Evolutionary conservation across 108 stramenopile genomes (phyloP).

Genomic region (Nitzschia sp.): DNA sequence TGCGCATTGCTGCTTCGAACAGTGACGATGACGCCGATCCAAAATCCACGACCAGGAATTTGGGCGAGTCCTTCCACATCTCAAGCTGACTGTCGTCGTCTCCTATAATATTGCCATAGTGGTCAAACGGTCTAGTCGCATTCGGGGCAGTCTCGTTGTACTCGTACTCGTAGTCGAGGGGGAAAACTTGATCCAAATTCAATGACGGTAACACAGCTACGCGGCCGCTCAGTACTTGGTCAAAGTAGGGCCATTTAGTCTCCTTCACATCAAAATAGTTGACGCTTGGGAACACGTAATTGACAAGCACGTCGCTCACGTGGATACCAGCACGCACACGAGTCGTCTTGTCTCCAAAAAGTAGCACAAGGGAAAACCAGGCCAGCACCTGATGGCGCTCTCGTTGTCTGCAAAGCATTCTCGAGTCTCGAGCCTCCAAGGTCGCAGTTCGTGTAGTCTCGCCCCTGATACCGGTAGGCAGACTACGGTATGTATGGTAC

Average conservation of each 20-base stretch:
- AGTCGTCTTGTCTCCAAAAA: not conserved
- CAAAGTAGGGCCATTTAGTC: slow-evolving; percentile 7
- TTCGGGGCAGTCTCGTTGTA: not conserved
- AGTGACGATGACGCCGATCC: not conserved
- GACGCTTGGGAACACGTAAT: slow-evolving; percentile 10
- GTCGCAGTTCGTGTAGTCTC: no score
- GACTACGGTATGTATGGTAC: no score
- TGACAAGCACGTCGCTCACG: not conserved
- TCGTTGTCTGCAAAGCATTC: no score
- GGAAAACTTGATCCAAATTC: not conserved
- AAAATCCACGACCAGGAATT: slow-evolving; percentile 9
- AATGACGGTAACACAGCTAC: not conserved
- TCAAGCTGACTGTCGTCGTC: not conserved
- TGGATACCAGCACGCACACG: not conserved
- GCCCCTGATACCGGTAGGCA: no score
- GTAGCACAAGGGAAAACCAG: no score
- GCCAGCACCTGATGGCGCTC: no score
- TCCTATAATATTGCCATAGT: not conserved
- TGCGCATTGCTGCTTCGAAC: not conserved
- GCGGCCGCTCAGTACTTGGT: slow-evolving; percentile 7
- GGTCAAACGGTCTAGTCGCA: not conserved
- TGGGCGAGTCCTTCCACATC: not conserved
- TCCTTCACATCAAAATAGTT: slow-evolving; percentile 15
- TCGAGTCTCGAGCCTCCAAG: no score
- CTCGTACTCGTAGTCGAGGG: not conserved